Percentiles rank a stretch among this genome's conserved stretches.
Evolutionary conservation across 2,329 filamentous ascomycete species (phyloP).

Genomic region (Trichophyton simii): DNA sequence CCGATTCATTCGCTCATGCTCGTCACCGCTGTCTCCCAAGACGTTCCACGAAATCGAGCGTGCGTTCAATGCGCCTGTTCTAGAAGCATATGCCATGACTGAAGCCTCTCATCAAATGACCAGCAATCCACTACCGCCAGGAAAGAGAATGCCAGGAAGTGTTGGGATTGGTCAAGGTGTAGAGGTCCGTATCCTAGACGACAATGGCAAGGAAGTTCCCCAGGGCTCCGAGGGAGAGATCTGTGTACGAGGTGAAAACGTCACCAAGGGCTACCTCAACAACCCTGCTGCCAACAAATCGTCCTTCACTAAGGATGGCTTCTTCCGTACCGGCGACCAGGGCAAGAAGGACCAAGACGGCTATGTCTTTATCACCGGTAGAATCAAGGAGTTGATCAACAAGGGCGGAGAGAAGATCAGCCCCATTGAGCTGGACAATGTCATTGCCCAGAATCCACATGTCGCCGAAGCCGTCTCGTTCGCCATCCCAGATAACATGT

Average conservation of each 20-base stretch:
- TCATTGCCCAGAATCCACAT: constrained; percentile 58
- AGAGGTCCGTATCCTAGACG: constrained; percentile 64
- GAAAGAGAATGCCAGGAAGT: constrained; percentile 64
- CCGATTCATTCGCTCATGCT: constrained; percentile 79
- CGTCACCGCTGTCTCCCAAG: constrained; percentile 69
- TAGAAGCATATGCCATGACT: constrained; percentile 89
- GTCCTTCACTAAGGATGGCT: constrained; percentile 61
- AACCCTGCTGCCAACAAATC: constrained; percentile 63
- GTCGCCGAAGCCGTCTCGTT: constrained; percentile 73
- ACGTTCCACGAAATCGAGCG: constrained; percentile 68
- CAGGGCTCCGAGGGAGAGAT: constrained; percentile 67
- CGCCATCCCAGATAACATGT: constrained; percentile 68
- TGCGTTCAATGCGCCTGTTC: constrained; percentile 62
- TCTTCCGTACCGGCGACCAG: constrained; percentile 81
- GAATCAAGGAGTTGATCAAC: constrained; percentile 85
- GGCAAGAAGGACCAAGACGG: constrained; percentile 68
- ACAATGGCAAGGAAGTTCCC: constrained; percentile 53
- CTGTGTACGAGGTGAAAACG: constrained; percentile 68
- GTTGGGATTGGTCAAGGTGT: constrained; percentile 77
- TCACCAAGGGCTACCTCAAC: constrained; percentile 76
- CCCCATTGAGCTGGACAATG: constrained; percentile 77
- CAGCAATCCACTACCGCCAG: constrained; percentile 54
- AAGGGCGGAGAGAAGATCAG: constrained; percentile 84
- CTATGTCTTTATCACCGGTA: constrained; percentile 75
- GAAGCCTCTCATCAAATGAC: constrained; percentile 53